phyloP scores from a whole-genome alignment of 2,329 filamentous ascomycete species.

The Plenodomus lindquistii region DNA sequence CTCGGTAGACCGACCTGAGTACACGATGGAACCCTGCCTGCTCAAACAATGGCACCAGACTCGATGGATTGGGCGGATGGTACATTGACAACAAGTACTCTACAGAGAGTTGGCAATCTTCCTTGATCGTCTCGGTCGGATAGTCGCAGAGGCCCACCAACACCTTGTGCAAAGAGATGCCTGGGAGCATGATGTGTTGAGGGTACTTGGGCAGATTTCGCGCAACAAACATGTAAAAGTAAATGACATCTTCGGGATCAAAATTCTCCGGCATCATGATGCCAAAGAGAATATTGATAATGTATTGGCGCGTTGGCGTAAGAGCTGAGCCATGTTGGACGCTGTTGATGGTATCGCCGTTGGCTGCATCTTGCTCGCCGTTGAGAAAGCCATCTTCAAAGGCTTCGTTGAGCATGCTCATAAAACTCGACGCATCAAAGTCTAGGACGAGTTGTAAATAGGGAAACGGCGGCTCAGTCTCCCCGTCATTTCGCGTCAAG shows the following conservation, averaged over 20 bases:
- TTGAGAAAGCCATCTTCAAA: conserved; percentile 96
- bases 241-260: conserved; percentile 80
- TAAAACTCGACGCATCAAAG: conserved; percentile 87
- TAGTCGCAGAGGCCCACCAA: conserved; percentile 83
- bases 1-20: conserved; percentile 82
- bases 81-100: conserved; percentile 95
- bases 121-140: conserved; percentile 76
- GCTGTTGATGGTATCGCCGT: conserved; percentile 59
- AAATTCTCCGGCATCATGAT: conserved; percentile 83
- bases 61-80: conserved; percentile 79
- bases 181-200: conserved; percentile 89
- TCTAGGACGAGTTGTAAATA: conserved; percentile 82
- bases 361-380: conserved; percentile 68
- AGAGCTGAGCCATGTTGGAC: conserved; percentile 36
- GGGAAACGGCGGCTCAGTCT: conserved; percentile 75
- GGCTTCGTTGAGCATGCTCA: conserved; percentile 94
- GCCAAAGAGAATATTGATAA: conserved; percentile 87
- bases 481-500: conserved; percentile 58
- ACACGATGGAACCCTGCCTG: conserved; percentile 87
- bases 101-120: conserved; percentile 94
- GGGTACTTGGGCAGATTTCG: conserved; percentile 95
- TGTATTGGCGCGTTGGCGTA: conserved; percentile 81
- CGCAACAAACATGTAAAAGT: conserved; percentile 97
- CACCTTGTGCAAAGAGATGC: conserved; percentile 79
- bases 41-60: conserved; percentile 76